These are phyloP conservation scores for Kwoniella sp. DNA, from an alignment of 768 basidiomycete genomes.

Conservation along the genomic window DNA sequence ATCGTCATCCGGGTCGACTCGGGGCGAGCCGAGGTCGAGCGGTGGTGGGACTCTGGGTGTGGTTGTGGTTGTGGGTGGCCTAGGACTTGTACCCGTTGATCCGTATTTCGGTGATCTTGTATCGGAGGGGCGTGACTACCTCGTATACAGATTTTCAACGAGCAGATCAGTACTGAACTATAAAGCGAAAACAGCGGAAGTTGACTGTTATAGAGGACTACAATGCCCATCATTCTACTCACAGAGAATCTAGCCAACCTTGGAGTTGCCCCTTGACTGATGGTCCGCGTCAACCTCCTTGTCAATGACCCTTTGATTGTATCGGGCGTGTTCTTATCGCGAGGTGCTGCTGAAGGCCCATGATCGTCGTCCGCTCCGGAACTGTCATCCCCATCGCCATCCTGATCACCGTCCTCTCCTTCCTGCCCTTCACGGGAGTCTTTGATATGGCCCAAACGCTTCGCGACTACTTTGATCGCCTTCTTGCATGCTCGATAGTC, in stretches of 20 bases:
- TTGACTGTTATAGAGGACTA: no score
- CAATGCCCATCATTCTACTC: not conserved
- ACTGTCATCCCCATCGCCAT: constrained; percentile 68
- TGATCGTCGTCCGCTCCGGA: constrained; percentile 66
- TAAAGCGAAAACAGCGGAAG: no score
- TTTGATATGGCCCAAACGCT: constrained; percentile 34
- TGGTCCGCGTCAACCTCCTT: constrained; percentile 5
- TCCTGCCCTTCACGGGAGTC: constrained; percentile 5
- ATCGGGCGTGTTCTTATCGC: constrained; percentile 19
- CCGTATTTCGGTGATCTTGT: constrained; percentile 23
- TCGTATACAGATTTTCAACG: not conserved
- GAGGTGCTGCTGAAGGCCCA: constrained; percentile 44
- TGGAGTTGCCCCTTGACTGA: constrained; percentile 10
- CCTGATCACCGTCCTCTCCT: constrained; percentile 4
- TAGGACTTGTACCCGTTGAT: constrained; percentile 27
- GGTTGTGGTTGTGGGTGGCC: constrained; percentile 3
- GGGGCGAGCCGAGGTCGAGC: constrained; percentile 37
- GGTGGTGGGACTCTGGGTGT: constrained; percentile 28
- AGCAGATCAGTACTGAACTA: no score
- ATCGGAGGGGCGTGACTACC: constrained; percentile 21
- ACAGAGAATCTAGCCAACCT: constrained; percentile 14
- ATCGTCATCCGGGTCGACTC: not conserved
- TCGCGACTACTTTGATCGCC: constrained; percentile 49
- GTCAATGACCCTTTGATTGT: constrained; percentile 11
- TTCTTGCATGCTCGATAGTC: constrained; percentile 56